Percentiles rank a stretch among this genome's conserved stretches.
Evolutionary conservation across 495 filamentous ascomycete species (phyloP).

Genomic region (Aspergillus egyptiacus): DNA sequence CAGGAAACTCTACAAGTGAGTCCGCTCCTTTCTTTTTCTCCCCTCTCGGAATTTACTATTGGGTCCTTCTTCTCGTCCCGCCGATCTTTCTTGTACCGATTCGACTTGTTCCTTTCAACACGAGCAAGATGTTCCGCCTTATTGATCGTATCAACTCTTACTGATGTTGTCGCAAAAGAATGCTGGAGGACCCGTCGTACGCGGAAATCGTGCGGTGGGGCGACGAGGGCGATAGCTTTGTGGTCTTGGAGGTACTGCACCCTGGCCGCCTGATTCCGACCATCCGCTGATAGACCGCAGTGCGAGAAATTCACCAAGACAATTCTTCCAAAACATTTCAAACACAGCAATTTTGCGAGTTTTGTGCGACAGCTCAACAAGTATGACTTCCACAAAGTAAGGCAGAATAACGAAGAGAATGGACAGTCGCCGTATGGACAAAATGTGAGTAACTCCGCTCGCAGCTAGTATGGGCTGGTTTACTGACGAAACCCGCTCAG

Average conservation of each 20-base stretch:
- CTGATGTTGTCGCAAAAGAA: conserved; percentile 49
- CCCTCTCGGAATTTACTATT: conserved; percentile 13
- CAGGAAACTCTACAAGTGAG: conserved; percentile 96
- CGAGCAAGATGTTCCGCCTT: neutral
- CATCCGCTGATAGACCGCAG: conserved; percentile 38
- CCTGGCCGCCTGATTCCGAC: neutral
- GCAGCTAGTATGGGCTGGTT: neutral
- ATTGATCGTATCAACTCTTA: neutral
- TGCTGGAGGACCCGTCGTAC: conserved; percentile 95
- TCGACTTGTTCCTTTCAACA: conserved; percentile 2
- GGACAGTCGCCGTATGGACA: conserved; percentile 86
- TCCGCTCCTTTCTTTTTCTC: conserved; percentile 15
- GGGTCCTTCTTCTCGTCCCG: conserved; percentile 8
- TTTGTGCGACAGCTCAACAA: conserved; percentile 99
- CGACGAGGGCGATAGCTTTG: conserved; percentile 89
- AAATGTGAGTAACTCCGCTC: conserved; percentile 55
- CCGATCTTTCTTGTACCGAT: conserved; percentile 11
- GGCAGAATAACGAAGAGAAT: conserved; percentile 91
- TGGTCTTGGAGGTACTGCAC: conserved; percentile 80
- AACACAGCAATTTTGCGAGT: conserved; percentile 98
- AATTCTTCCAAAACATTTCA: conserved; percentile 97
- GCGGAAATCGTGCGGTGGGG: conserved; percentile 93
- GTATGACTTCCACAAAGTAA: conserved; percentile 99
- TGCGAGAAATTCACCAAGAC: conserved; percentile 98
- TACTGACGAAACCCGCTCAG: conserved; percentile 36